A percentile compares a stretch with the other conserved stretches of the same genome.
Conservation (phyloP, 129 eudicot species). For the Lactuca sativa region DNA sequence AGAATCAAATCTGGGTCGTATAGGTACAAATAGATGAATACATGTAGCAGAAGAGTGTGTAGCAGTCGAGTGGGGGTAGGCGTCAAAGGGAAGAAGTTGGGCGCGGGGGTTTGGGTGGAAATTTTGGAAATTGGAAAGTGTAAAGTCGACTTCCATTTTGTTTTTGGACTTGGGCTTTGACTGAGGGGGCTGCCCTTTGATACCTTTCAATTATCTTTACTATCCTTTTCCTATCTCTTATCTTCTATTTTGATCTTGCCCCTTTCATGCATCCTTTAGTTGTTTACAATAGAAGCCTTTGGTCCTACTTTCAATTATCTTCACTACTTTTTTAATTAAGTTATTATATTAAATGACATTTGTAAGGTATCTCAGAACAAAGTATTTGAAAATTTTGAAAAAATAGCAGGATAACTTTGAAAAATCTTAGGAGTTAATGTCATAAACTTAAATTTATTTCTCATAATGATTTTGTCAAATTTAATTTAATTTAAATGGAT, state of each 20-base stretch:
- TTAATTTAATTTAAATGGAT: too few species aligned
- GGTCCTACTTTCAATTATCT: too few species aligned
- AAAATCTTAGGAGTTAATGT: too few species aligned
- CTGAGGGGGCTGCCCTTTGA: conserved; percentile 1
- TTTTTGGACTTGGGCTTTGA: conserved; percentile 32
- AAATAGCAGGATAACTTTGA: too few species aligned
- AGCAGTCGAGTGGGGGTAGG: conserved; percentile 12
- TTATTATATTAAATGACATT: too few species aligned
- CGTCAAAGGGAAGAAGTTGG: conserved; percentile 26
- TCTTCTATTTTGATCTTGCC: neutral
- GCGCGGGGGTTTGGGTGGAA: conserved; percentile 27
- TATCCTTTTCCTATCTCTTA: neutral
- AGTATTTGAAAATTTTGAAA: too few species aligned
- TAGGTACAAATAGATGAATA: conserved; percentile 30
- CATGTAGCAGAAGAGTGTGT: conserved; percentile 14
- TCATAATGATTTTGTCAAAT: too few species aligned
- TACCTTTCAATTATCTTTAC: neutral
- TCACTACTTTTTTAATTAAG: too few species aligned
- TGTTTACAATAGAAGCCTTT: too few species aligned
- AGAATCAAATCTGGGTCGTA: conserved; percentile 36
- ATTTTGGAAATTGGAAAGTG: conserved; percentile 30
- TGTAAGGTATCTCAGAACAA: too few species aligned
- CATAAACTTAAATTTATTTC: too few species aligned
- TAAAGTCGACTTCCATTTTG: conserved; percentile 8
- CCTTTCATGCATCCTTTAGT: too few species aligned